Evolutionary conservation across 192 early-diverging fungal genomes (phyloP).

Genomic region (Coemansia sp.): DNA sequence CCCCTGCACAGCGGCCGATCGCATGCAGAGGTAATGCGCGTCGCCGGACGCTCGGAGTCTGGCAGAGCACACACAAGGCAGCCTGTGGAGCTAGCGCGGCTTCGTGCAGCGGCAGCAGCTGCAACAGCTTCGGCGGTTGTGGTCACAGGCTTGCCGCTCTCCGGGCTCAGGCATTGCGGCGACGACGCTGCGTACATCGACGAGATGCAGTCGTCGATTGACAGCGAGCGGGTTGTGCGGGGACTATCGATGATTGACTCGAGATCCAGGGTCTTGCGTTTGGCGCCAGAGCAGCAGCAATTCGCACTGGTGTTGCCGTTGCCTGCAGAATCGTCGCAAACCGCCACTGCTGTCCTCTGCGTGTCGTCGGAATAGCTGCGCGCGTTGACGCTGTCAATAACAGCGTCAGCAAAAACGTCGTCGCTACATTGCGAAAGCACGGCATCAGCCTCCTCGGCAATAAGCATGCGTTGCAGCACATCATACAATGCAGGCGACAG

Average conservation of each 20-base stretch:
- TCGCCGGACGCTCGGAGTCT: not conserved
- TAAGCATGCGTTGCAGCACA: constrained; percentile 41
- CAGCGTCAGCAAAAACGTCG: not conserved
- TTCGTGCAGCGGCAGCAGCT: constrained; percentile 1
- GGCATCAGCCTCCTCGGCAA: constrained; percentile 45
- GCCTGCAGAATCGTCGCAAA: not conserved
- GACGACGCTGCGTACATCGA: constrained; percentile 25
- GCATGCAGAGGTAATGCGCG: not conserved
- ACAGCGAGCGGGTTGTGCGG: constrained; percentile 45
- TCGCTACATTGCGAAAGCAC: constrained; percentile 19
- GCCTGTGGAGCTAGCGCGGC: constrained; percentile 16
- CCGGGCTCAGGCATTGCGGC: constrained; percentile 17
- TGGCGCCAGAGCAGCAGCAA: not conserved
- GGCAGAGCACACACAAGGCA: constrained; percentile 18
- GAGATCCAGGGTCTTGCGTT: constrained; percentile 23
- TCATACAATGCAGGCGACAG: constrained; percentile 17
- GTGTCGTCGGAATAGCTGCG: constrained; percentile 6
- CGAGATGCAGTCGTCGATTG: constrained; percentile 53
- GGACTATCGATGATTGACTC: constrained; percentile 52
- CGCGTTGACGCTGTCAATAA: constrained; percentile 4
- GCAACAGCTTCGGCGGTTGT: constrained; percentile 10
- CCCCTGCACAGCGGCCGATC: constrained; percentile 3
- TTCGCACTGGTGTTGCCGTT: not conserved
- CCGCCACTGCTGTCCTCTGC: not conserved
- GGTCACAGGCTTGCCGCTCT: constrained; percentile 7